Evolutionary conservation across 2,329 filamentous ascomycete species (phyloP), one percentile per base, ranked within the genome.

Genomic region (Fusarium torulosum): DNA sequence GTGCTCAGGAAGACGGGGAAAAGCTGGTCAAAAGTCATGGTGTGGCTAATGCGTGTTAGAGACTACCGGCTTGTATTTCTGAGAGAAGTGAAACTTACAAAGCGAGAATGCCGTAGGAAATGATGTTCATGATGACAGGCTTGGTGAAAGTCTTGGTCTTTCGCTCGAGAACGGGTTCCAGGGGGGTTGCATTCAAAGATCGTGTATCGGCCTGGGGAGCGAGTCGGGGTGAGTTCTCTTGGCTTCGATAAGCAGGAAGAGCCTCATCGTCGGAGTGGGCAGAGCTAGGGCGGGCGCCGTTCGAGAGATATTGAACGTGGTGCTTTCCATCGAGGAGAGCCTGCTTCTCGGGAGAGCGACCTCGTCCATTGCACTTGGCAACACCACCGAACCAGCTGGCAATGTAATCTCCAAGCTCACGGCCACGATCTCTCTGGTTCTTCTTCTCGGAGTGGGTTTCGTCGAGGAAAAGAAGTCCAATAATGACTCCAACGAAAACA

Each of bases 11-110:
- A 93, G 3, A 97, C 92, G 0, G 96, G 95, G 72, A 98, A 90
- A 47, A 98, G 86, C 75, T 97, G 92, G 79, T 99, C 96, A 72
- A 97, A 96, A 0, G 94, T 96, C 80, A 99, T 97, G 14, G 95
- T 97, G 81, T 98, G 95, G 81, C 94, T 97, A 74, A 27, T 31
- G 14, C 15, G 42, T 56, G 46, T 76, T 65, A 61, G 45, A 75
- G 71, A 29, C 5, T 7, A 7, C 4, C 35, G 9, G 8, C 7
- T n/a, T 37, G 4, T 13, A 29, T 29, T 10, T n/a, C 23, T 1
- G 20, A 35, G 14, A n/a, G 7, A 10, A 25, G 8, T 7, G 9
- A 11, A 21, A 90, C 93, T 88, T 86, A 97, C 94, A 97, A 97
- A 67, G 95, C 95, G 61, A 98, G 84, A 72, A 98, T 93, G 43